Evolutionary conservation across 2,329 filamentous ascomycete genomes (phyloP).

Genomic region (Penicillium concentricum): DNA sequence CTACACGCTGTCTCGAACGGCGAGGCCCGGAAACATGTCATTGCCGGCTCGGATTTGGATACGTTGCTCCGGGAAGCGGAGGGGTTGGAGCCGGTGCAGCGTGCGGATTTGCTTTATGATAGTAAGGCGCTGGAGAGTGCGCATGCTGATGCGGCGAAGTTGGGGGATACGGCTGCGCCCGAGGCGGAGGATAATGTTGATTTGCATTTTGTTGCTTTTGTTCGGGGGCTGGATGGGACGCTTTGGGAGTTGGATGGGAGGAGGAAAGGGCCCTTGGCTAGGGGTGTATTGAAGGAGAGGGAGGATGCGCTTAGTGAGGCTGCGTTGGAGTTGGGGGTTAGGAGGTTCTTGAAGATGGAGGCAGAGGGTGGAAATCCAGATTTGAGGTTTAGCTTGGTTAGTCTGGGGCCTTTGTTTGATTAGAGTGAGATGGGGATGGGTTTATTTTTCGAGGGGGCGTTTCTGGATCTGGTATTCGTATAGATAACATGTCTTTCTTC

Average conservation of each 20-base stretch:
- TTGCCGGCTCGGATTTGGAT: constrained; percentile 47
- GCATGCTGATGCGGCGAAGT: constrained; percentile 72
- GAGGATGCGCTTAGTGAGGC: constrained; percentile 75
- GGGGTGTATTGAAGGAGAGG: constrained; percentile 57
- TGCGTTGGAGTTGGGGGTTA: constrained; percentile 69
- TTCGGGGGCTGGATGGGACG: constrained; percentile 68
- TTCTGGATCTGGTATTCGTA: constrained; percentile 3
- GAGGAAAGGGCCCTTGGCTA: constrained; percentile 69
- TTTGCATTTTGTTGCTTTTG: constrained; percentile 93
- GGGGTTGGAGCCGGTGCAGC: constrained; percentile 62
- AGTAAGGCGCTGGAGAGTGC: constrained; percentile 73
- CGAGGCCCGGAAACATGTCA: constrained; percentile 61
- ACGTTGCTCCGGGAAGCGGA: constrained; percentile 68
- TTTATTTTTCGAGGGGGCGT: not conserved
- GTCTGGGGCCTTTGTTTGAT: constrained; percentile 57
- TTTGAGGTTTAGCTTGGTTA: constrained; percentile 63
- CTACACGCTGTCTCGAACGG: constrained; percentile 82
- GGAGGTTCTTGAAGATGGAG: constrained; percentile 60
- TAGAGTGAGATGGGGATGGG: constrained; percentile 16
- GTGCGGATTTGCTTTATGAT: constrained; percentile 74
- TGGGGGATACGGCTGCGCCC: constrained; percentile 77
- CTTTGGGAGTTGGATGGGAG: constrained; percentile 81
- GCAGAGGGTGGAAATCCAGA: constrained; percentile 54
- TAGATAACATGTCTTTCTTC: not conserved
- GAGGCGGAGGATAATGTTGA: constrained; percentile 79